Evolutionary conservation across 179 eudicot species (phyloP).

Genomic region (Sideroxylon spinosum): DNA sequence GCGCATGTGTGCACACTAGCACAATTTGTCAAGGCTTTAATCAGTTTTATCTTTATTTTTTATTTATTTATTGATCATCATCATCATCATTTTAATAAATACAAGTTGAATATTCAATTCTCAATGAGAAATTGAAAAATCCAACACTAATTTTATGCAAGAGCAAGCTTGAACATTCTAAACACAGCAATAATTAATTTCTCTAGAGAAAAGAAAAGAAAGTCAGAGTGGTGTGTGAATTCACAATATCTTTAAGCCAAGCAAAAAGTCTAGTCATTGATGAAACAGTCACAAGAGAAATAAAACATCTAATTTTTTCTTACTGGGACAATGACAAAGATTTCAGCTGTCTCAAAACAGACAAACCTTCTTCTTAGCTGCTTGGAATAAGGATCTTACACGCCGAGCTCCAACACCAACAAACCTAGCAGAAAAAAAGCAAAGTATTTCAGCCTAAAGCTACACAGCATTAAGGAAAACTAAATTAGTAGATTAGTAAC

Average conservation of each 20-base stretch:
- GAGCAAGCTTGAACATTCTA: neutral
- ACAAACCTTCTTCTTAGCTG: slow-evolving; percentile 74
- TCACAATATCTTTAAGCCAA: neutral
- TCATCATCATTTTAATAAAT: neutral
- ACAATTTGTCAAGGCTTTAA: no score
- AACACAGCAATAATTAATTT: neutral
- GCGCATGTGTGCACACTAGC: no score
- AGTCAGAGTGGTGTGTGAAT: neutral
- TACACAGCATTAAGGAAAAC: neutral
- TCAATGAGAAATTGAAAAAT: neutral
- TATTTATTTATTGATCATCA: no score
- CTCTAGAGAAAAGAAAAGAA: neutral
- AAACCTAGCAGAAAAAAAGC: slow-evolving; percentile 38
- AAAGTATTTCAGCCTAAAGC: slow-evolving; percentile 4
- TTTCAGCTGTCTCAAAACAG: neutral
- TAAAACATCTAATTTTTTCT: neutral
- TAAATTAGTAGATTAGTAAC: neutral
- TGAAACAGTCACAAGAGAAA: neutral
- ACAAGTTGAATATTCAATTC: neutral
- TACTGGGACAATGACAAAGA: neutral
- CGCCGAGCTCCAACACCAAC: slow-evolving; percentile 99
- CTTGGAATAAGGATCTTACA: slow-evolving; percentile 94
- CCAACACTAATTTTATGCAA: neutral
- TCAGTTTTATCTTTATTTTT: no score
- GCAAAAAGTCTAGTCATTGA: neutral